Evolutionary conservation across 2,329 filamentous ascomycete species (phyloP).

Genomic region (Paracorniculantispora psalliotae): DNA sequence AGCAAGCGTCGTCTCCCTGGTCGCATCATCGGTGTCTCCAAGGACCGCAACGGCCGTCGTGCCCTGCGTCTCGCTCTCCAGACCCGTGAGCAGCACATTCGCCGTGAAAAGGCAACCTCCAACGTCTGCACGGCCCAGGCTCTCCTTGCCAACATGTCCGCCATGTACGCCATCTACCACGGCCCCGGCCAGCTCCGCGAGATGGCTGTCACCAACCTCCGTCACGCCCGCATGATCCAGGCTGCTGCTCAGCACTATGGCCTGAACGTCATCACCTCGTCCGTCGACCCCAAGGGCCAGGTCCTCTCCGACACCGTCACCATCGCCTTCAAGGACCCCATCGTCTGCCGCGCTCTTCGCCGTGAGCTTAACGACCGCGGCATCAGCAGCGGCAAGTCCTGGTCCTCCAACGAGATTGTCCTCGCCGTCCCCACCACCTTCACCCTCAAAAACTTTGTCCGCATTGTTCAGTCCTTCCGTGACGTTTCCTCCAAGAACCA

Average conservation of each 20-base stretch:
- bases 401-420: slow-evolving; percentile 21
- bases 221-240: slow-evolving; percentile 65
- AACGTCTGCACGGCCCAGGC: slow-evolving; percentile 97
- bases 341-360: slow-evolving; percentile 20
- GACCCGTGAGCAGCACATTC: slow-evolving; percentile 92
- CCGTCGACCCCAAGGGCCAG: slow-evolving; percentile 49
- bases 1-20: slow-evolving; percentile 94
- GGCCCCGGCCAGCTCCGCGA: slow-evolving; percentile 76
- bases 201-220: slow-evolving; percentile 75
- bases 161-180: slow-evolving; percentile 92
- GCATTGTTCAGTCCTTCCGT: slow-evolving; percentile 32
- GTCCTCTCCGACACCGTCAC: slow-evolving; percentile 78
- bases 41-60: slow-evolving; percentile 76
- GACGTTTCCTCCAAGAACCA: slow-evolving; percentile 23
- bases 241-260: slow-evolving; percentile 58
- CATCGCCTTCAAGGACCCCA: slow-evolving; percentile 42
- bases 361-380: slow-evolving; percentile 47
- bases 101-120: slow-evolving; percentile 93
- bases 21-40: slow-evolving; percentile 83
- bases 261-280: slow-evolving; percentile 55
- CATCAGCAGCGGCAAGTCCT: slow-evolving; percentile 70
- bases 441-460: slow-evolving; percentile 18
- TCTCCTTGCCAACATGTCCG: slow-evolving; percentile 89
- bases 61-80: slow-evolving; percentile 76
- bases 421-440: slow-evolving; percentile 25